Conservation (phyloP, 2,329 filamentous ascomycete genomes). For the Lasiodiplodia theobromae region DNA sequence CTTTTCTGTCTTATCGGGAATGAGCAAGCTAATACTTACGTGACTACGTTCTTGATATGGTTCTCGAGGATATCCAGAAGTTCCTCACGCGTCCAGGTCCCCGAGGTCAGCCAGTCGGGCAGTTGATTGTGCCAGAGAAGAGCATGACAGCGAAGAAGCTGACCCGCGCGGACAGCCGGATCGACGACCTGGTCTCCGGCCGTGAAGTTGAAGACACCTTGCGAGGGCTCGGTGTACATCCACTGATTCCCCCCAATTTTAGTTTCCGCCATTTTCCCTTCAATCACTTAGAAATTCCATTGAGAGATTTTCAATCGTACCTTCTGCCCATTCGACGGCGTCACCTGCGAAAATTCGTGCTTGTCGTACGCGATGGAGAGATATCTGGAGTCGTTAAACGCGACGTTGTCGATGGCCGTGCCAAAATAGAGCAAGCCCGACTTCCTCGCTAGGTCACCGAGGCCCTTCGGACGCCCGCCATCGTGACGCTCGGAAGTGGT, state of each 20-base stretch:
- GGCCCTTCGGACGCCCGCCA: conserved; percentile 35
- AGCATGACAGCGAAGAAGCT: conserved; percentile 69
- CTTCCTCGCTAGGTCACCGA: conserved; percentile 62
- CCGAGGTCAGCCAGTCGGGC: conserved; percentile 59
- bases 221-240: conserved; percentile 66
- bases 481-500: conserved; percentile 33
- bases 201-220: conserved; percentile 64
- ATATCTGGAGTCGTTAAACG: conserved; percentile 63
- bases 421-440: conserved; percentile 64
- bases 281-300: too few species aligned
- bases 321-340: conserved; percentile 69
- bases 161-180: conserved; percentile 49
- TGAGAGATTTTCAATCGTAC: conserved; percentile 29
- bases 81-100: conserved; percentile 65
- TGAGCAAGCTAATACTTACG: too few species aligned
- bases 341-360: conserved; percentile 69
- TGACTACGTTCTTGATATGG: conserved; percentile 66
- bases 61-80: conserved; percentile 64
- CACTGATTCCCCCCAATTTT: conserved; percentile 53
- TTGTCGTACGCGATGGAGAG: conserved; percentile 61
- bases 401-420: conserved; percentile 65
- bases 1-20: too few species aligned
- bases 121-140: conserved; percentile 63
- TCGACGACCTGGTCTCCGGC: conserved; percentile 60
- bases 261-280: background rate